These are phyloP conservation scores for Closterium sp. DNA, from an alignment of 139 green algal species.

Conservation along the genomic window DNA sequence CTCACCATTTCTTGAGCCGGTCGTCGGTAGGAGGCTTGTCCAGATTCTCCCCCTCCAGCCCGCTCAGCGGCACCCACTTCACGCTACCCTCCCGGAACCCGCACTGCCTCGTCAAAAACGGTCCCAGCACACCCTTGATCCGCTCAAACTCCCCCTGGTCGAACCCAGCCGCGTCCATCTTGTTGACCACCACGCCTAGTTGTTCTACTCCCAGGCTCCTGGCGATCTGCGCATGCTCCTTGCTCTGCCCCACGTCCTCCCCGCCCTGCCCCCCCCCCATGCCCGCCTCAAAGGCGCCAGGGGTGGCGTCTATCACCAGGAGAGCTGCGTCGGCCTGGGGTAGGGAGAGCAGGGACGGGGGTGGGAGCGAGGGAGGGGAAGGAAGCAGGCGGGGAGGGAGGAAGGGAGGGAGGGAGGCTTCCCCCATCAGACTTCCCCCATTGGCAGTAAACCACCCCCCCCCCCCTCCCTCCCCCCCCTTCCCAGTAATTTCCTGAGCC, in stretches of 20 bases:
- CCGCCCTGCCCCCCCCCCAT: conserved; percentile 58
- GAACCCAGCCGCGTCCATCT: conserved; percentile 77
- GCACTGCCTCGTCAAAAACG: conserved; percentile 72
- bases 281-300: conserved; percentile 90
- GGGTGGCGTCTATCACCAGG: conserved; percentile 89
- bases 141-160: conserved; percentile 75
- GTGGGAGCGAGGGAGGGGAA: no score
- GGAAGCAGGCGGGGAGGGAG: no score
- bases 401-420: neutral
- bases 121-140: conserved; percentile 70
- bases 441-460: no score
- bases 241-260: conserved; percentile 78
- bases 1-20: conserved; percentile 62
- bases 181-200: conserved; percentile 94
- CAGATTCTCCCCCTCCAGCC: conserved; percentile 82
- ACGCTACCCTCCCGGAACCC: conserved; percentile 73
- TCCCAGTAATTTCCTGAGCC: neutral
- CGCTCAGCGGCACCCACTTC: conserved; percentile 77
- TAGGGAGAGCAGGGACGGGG: neutral
- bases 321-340: conserved; percentile 83
- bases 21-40: conserved; percentile 48
- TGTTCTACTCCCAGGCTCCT: conserved; percentile 84
- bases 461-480: no score
- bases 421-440: no score
- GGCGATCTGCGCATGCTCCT: conserved; percentile 92